Evolutionary conservation across 306 rosid species (phyloP).

Genomic region (Delonix regia): DNA sequence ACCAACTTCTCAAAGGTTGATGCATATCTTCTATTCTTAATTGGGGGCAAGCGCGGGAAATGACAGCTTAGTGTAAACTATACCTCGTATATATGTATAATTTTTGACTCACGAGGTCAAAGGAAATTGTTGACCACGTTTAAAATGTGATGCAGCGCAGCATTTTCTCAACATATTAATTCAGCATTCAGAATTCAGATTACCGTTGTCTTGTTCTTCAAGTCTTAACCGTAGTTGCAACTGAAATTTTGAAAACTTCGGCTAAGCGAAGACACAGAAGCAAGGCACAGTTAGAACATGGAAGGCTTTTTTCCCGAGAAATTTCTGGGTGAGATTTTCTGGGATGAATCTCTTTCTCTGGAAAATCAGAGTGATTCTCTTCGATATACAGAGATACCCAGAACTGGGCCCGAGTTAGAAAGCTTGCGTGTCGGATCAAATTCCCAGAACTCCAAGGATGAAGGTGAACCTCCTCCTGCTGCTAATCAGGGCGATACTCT

Average conservation of each 20-base stretch:
- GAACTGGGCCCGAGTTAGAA: no score
- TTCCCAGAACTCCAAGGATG: background rate
- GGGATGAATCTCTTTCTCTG: constrained; percentile 34
- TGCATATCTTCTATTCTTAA: constrained; percentile 14
- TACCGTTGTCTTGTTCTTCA: background rate
- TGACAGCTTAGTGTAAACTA: background rate
- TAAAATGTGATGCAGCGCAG: constrained; percentile 20
- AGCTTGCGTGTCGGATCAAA: background rate
- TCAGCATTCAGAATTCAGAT: background rate
- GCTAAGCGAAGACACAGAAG: no score
- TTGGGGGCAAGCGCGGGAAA: constrained; percentile 27
- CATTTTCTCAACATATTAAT: background rate
- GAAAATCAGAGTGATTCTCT: background rate
- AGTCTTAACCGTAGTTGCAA: background rate
- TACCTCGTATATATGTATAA: background rate
- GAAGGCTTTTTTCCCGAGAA: constrained; percentile 39
- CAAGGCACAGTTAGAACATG: constrained; percentile 31
- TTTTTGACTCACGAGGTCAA: constrained; percentile 45
- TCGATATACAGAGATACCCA: no score
- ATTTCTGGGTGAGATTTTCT: constrained; percentile 52
- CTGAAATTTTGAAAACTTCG: constrained; percentile 17
- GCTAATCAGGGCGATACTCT: constrained; percentile 35
- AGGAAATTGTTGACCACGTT: constrained; percentile 53
- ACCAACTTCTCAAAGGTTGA: background rate
- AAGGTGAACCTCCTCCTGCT: background rate